Conservation (phyloP, 2,329 filamentous ascomycete genomes). For the Eutypella sp. region DNA sequence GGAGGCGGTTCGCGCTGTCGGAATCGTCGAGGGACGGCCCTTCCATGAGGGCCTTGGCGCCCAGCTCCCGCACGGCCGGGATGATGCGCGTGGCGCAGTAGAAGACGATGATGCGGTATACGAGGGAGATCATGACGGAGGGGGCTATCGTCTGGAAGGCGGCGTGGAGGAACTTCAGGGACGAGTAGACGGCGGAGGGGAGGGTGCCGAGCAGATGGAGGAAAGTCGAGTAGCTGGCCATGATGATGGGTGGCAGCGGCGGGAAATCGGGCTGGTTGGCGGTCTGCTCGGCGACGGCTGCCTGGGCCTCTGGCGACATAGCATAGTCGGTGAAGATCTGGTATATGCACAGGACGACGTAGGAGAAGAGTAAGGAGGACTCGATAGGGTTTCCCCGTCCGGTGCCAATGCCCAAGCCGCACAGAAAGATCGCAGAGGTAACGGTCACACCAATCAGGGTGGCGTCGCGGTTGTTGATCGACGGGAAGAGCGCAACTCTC, state of each 20-base stretch:
- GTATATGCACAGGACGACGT: constrained; percentile 97
- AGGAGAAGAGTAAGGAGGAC: constrained; percentile 91
- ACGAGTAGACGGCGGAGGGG: constrained; percentile 78
- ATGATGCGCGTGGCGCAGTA: constrained; percentile 96
- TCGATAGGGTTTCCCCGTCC: constrained; percentile 93
- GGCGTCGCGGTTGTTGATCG: constrained; percentile 87
- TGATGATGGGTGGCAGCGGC: constrained; percentile 93
- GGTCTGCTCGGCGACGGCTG: constrained; percentile 44
- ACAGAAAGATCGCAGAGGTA: constrained; percentile 87
- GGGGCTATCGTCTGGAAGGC: constrained; percentile 94
- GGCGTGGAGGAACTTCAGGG: constrained; percentile 80
- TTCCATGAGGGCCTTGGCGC: constrained; percentile 75
- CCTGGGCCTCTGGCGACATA: constrained; percentile 63
- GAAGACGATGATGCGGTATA: constrained; percentile 90
- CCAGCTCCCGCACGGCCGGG: constrained; percentile 82
- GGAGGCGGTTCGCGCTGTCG: constrained; percentile 72
- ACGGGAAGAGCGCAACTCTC: constrained; percentile 89
- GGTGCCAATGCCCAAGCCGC: constrained; percentile 88
- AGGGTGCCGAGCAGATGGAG: constrained; percentile 77
- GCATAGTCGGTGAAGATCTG: constrained; percentile 99
- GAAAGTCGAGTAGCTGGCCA: constrained; percentile 94
- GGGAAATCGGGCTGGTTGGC: constrained; percentile 78
- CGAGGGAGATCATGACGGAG: constrained; percentile 89
- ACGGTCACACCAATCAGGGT: constrained; percentile 89
- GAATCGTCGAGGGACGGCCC: constrained; percentile 82